Base-by-base conservation (phyloP, 192 early-diverging fungal genomes). In the Umbelopsis isabellina region DNA sequence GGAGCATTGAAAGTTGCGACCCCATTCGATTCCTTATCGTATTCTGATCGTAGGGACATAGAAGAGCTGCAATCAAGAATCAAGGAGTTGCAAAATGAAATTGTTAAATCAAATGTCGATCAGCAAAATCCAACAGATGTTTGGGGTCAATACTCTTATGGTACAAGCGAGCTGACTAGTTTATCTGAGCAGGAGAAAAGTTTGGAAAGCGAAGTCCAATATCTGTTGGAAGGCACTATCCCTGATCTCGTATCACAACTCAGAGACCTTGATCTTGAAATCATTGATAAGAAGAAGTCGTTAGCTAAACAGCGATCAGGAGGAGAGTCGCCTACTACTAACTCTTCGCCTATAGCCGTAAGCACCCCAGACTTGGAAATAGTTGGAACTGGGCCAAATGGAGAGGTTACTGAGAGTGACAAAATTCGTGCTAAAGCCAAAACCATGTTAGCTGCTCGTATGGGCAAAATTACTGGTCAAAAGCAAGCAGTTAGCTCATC, bases 371-470 rank as follows among this genome's bases (percentile, higher is more conserved):
- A 21, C 37, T n/a, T 75, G 4, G 68, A 77, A 21, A 79, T 86
- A 55, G 67, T 75, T 11, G 86, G 86, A 2, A 87, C 86, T 16
- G 86, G 86, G 13, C 86, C 86, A 2, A 80, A 77, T 6, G 86
- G 86, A 4, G 25, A 76, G 22, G 61, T 84, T 21, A 86, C 86
- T 3, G 84, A 85, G 20, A 70, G 77, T 22, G 86, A 88, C 65
- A 77, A 73, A 46, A 84, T 83, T 55, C 81, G 80, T 35, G 84
- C 86, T 13, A 86, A 80, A 50, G 82, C 82, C 16, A 79, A 82
- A 53, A 72, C 83, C 13, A 86, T 88, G 86, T 68, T 86, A 64
- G 85, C 85, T 65, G 82, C 82, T 51, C 75, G 81, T 16, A 78
- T 85, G 70, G 79, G 79, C 3, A 79, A 75, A 7, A 69, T 81